Evolutionary conservation across 306 rosid genomes (phyloP).

Genomic region (Neltuma alba): DNA sequence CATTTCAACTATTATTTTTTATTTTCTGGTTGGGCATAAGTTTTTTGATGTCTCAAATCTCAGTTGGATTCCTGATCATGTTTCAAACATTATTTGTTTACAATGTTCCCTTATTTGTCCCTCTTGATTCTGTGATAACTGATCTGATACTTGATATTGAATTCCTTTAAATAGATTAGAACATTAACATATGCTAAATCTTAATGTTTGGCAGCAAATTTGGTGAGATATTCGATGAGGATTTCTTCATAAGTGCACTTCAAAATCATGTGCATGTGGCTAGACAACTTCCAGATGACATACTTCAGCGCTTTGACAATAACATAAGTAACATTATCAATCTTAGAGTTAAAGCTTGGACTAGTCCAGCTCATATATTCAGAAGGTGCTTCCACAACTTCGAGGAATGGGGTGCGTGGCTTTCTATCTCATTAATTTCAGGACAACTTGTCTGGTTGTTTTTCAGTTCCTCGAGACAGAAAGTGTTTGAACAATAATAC

Average conservation of each 20-base stretch:
- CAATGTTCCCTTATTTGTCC: neutral
- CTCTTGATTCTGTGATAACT: slow-evolving; percentile 10
- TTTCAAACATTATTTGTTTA: slow-evolving; percentile 16
- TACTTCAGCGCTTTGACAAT: slow-evolving; percentile 75
- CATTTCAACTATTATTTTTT: neutral
- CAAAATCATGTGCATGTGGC: slow-evolving; percentile 71
- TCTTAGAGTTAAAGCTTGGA: slow-evolving; percentile 96
- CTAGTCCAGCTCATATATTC: slow-evolving; percentile 85
- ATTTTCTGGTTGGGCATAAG: slow-evolving; percentile 21
- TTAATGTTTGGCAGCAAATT: slow-evolving; percentile 69
- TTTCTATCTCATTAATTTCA: slow-evolving; percentile 41
- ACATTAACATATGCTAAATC: slow-evolving; percentile 25
- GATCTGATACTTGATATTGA: neutral
- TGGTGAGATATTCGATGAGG: slow-evolving; percentile 87
- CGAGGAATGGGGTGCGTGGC: slow-evolving; percentile 65
- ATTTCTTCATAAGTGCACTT: slow-evolving; percentile 76
- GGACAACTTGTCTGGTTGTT: slow-evolving; percentile 24
- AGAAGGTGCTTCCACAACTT: slow-evolving; percentile 92
- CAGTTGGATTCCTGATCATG: slow-evolving; percentile 13
- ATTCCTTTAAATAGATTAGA: slow-evolving; percentile 21
- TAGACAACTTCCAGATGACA: slow-evolving; percentile 75
- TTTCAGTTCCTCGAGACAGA: slow-evolving; percentile 23
- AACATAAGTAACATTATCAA: slow-evolving; percentile 92
- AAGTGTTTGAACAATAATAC: slow-evolving; percentile 21
- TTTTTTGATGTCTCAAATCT: slow-evolving; percentile 10